A percentile compares a stretch with the other conserved stretches of the same genome.
Evolutionary conservation across 2,329 filamentous ascomycete species (phyloP).

Genomic region (Talaromyces sp.): DNA sequence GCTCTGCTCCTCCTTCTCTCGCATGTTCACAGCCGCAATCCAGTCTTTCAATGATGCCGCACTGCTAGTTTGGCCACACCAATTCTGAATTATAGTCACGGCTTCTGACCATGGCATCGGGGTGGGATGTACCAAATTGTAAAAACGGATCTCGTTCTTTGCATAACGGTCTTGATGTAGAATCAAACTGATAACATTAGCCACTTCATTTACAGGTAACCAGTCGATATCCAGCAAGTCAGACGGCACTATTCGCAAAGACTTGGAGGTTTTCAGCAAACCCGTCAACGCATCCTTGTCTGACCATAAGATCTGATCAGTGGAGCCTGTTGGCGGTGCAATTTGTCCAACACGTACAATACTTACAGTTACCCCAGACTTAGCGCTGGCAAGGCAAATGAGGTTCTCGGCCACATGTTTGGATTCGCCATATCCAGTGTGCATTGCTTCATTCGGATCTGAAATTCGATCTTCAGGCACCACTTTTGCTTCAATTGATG

Average conservation of each 20-base stretch:
- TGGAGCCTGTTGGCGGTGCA: background rate
- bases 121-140: slow-evolving; percentile 12
- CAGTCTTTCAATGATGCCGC: background rate
- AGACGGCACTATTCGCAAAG: background rate
- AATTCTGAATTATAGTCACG: background rate
- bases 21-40: background rate
- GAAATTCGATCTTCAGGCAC: background rate
- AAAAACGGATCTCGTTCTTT: background rate
- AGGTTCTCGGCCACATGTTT: slow-evolving; percentile 15
- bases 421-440: slow-evolving; percentile 10
- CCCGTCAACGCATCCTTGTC: background rate
- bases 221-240: slow-evolving; percentile 11
- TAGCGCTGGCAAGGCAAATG: background rate
- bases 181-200: background rate
- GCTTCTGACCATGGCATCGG: slow-evolving; percentile 1
- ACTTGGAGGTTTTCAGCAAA: background rate
- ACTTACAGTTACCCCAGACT: background rate
- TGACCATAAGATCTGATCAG: background rate
- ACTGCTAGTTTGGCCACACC: background rate
- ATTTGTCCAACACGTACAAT: slow-evolving; percentile 10
- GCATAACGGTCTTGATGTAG: background rate
- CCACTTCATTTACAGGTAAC: slow-evolving; percentile 6
- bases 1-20: background rate
- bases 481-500: background rate
- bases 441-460: slow-evolving; percentile 3